Conservation (phyloP, 2,329 filamentous ascomycete genomes). For the Dactylellina sp. region DNA sequence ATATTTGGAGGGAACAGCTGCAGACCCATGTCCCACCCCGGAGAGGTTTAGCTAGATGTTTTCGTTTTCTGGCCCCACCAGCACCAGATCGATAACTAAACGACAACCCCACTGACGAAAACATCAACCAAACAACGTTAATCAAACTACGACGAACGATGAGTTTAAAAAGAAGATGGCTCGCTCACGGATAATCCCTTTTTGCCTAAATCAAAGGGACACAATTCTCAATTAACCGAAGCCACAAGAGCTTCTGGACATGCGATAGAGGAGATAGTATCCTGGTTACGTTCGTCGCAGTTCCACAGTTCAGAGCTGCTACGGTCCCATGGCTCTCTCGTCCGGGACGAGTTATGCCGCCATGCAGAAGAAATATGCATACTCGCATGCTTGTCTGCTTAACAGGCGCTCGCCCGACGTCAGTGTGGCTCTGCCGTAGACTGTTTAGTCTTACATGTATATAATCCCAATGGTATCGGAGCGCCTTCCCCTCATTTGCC, state of each 20-base stretch:
- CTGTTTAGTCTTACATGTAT: conserved; percentile 24
- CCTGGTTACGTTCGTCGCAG: conserved; percentile 15
- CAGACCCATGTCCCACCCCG: no score
- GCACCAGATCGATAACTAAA: neutral
- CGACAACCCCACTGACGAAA: conserved; percentile 4
- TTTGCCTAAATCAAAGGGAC: conserved; percentile 42
- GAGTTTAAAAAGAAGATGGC: neutral
- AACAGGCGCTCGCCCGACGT: neutral
- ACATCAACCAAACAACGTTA: neutral
- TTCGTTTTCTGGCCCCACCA: no score
- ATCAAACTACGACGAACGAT: neutral
- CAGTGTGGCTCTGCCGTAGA: neutral
- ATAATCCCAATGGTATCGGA: conserved; percentile 23
- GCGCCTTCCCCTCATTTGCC: conserved; percentile 3
- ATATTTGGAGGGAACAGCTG: no score
- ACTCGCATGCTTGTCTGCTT: neutral
- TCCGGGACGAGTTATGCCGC: conserved; percentile 50
- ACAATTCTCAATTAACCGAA: conserved; percentile 42
- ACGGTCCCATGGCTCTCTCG: conserved; percentile 37
- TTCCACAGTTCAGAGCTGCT: conserved; percentile 18
- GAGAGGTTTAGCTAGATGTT: no score
- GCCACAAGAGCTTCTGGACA: neutral
- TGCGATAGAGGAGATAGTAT: neutral
- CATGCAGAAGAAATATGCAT: conserved; percentile 17
- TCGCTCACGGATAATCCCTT: conserved; percentile 34